These are phyloP conservation scores for Trichosporon asahii DNA, from an alignment of 1,284 basidiomycete species.

Conservation along the genomic window DNA sequence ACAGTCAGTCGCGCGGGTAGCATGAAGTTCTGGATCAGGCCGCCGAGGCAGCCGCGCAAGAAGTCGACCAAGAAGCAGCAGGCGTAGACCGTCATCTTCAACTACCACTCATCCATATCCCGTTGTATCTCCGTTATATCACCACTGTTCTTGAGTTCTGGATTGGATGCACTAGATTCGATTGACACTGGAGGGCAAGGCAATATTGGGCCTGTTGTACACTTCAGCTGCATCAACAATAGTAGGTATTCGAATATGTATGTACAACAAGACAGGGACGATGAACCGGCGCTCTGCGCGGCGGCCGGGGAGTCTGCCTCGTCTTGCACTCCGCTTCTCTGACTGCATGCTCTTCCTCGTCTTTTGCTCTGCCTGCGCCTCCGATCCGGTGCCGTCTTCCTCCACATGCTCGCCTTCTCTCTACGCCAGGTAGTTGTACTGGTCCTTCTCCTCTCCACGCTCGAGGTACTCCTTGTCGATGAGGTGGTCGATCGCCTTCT, in stretches of 20 bases:
- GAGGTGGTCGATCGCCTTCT: slow-evolving; percentile 89
- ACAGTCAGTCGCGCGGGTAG: slow-evolving; percentile 69
- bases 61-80: slow-evolving; percentile 14
- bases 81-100: not conserved
- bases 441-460: slow-evolving; percentile 67
- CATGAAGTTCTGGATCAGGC: slow-evolving; percentile 78
- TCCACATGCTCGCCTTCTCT: not conserved
- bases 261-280: not conserved
- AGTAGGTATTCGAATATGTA: slow-evolving; percentile 5
- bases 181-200: no score
- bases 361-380: not conserved
- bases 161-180: not conserved
- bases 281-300: not conserved
- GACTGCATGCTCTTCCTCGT: not conserved
- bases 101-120: not conserved
- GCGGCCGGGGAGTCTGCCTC: not conserved
- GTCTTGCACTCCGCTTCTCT: not conserved
- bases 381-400: not conserved
- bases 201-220: not conserved
- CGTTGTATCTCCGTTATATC: not conserved
- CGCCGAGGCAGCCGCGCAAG: slow-evolving; percentile 45
- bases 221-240: slow-evolving; percentile 9
- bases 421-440: slow-evolving; percentile 31
- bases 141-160: not conserved
- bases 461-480: slow-evolving; percentile 98